Evolutionary conservation across 2,329 filamentous ascomycete genomes (phyloP).

Genomic region (Lasiodiplodia gonubiensis): DNA sequence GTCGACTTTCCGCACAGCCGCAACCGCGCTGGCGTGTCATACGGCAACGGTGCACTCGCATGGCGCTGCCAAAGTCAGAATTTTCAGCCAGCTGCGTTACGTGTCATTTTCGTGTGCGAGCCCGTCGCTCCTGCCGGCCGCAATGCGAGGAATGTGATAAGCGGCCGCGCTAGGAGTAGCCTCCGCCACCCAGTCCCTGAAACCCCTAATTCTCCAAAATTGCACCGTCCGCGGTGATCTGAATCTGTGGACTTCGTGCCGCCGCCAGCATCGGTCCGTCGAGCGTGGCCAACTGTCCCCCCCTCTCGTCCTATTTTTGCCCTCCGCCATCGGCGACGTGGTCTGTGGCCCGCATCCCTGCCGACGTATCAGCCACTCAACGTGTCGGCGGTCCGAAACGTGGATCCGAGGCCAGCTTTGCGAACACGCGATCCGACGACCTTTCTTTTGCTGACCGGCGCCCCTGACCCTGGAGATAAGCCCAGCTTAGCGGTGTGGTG

Average conservation of each 20-base stretch:
- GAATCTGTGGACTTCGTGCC: not conserved
- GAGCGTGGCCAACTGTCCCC: not conserved
- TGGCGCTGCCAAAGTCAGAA: not conserved
- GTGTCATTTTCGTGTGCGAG: not conserved
- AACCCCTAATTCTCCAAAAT: conserved; percentile 12
- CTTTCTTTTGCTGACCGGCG: not conserved
- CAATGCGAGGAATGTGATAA: conserved; percentile 8
- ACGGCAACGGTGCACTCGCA: not conserved
- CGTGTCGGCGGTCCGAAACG: not conserved
- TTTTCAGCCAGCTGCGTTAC: not conserved
- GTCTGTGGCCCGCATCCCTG: conserved; percentile 9
- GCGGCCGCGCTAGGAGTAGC: conserved; percentile 1
- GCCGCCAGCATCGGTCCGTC: conserved; percentile 6
- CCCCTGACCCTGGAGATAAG: not conserved
- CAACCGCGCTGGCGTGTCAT: not conserved
- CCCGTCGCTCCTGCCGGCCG: not conserved
- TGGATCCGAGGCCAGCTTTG: not conserved
- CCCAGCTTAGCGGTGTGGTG: not conserved
- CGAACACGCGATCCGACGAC: not conserved
- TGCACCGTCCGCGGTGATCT: conserved; percentile 1
- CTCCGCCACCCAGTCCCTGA: conserved; percentile 7
- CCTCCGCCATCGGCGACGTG: not conserved
- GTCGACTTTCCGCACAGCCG: not conserved
- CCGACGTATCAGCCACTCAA: not conserved
- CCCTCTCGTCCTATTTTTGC: not conserved